These are phyloP conservation scores for Chlorella sp. DNA, from an alignment of 139 green algal species.

Conservation along the genomic window DNA sequence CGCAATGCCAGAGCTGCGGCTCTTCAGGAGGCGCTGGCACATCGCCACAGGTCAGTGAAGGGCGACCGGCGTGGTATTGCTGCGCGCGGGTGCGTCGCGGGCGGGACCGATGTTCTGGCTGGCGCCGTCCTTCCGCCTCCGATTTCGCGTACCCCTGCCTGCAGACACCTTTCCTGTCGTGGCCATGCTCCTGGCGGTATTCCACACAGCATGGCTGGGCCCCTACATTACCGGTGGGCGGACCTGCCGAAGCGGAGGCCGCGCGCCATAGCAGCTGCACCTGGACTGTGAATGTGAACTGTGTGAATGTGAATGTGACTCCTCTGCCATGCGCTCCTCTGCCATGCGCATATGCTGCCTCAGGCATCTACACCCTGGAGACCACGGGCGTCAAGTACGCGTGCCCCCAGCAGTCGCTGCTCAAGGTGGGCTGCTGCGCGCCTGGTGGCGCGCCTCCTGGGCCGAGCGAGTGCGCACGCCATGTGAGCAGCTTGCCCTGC, in stretches of 20 bases:
- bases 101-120: too few relatives aligned
- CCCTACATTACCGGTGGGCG: constrained; percentile 14
- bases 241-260: neutral
- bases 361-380: constrained; percentile 12
- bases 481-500: neutral
- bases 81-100: neutral
- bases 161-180: constrained; percentile 20
- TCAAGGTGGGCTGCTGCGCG: neutral
- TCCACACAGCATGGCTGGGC: constrained; percentile 17
- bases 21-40: too few relatives aligned
- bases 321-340: neutral
- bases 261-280: neutral
- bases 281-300: neutral
- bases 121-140: neutral
- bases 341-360: neutral
- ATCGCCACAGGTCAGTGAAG: constrained; percentile 13
- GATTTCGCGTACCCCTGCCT: neutral
- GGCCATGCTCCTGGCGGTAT: constrained; percentile 1
- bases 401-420: neutral
- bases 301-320: neutral
- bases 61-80: neutral
- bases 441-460: neutral
- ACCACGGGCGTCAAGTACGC: constrained; percentile 5
- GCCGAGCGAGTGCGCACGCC: neutral
- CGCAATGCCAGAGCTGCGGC: too few relatives aligned